Conservation (phyloP, 371 early-diverging fungal genomes). For the Lichtheimia corymbifera region DNA sequence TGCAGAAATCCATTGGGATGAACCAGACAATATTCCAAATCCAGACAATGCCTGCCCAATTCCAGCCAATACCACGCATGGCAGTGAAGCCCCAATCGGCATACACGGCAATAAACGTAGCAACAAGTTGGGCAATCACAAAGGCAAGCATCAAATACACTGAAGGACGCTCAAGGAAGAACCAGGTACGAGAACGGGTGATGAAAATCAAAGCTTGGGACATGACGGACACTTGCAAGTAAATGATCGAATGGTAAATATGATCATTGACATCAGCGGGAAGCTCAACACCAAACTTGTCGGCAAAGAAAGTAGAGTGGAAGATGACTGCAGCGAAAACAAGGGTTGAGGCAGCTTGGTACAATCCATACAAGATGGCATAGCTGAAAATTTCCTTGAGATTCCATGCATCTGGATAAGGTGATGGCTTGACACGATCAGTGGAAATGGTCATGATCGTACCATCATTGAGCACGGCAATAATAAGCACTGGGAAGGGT, state of each 20-base stretch:
- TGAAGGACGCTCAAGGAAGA: slow-evolving; percentile 59
- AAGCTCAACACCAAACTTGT: slow-evolving; percentile 35
- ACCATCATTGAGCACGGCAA: slow-evolving; percentile 65
- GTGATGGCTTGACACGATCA: slow-evolving; percentile 60
- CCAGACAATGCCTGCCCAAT: slow-evolving; percentile 68
- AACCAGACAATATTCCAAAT: slow-evolving; percentile 81
- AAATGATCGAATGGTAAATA: slow-evolving; percentile 57
- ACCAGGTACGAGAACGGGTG: slow-evolving; percentile 62
- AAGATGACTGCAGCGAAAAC: slow-evolving; percentile 50
- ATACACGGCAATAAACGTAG: slow-evolving; percentile 62
- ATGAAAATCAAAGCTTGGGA: slow-evolving; percentile 64
- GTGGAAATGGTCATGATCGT: slow-evolving; percentile 66
- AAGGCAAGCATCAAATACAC: slow-evolving; percentile 53
- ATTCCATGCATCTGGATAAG: slow-evolving; percentile 61
- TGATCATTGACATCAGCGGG: slow-evolving; percentile 31
- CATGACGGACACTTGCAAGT: slow-evolving; percentile 58
- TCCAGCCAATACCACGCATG: slow-evolving; percentile 59
- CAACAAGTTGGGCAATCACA: slow-evolving; percentile 56
- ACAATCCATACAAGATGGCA: slow-evolving; percentile 58
- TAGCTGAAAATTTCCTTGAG: slow-evolving; percentile 57
- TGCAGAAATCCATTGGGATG: slow-evolving; percentile 72
- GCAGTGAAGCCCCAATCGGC: slow-evolving; percentile 63
- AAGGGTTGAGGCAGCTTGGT: slow-evolving; percentile 59
- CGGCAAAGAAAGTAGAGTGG: slow-evolving; percentile 49
- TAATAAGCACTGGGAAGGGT: slow-evolving; percentile 65